Percentiles rank a stretch among this genome's conserved stretches.
Evolutionary conservation across 139 green algal genomes (phyloP).

Genomic region (Monoraphidium neglectum): DNA sequence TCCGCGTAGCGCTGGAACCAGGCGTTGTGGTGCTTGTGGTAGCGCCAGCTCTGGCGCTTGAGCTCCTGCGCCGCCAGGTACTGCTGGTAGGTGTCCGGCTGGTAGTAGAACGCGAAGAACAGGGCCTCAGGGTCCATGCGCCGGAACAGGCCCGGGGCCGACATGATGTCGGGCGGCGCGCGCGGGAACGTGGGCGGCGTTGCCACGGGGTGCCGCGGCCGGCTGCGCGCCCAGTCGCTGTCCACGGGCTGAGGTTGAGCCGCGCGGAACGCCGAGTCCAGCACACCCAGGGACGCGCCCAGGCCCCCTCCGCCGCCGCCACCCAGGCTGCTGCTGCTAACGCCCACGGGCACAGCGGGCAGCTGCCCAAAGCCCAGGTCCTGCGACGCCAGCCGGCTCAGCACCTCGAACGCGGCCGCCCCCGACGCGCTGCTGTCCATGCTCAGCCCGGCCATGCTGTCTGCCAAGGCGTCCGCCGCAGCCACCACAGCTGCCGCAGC

Average conservation of each 20-base stretch:
- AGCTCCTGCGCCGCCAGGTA: conserved; percentile 92
- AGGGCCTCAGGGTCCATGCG: conserved; percentile 94
- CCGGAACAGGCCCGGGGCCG: conserved; percentile 88
- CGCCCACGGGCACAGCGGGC: background rate
- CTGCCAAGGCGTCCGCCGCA: background rate
- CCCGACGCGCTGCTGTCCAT: conserved; percentile 11
- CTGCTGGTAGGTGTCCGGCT: conserved; percentile 88
- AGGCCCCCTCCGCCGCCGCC: background rate
- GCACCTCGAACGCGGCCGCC: conserved; percentile 11
- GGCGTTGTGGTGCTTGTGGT: conserved; percentile 92
- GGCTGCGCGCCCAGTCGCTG: conserved; percentile 52
- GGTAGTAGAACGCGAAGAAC: conserved; percentile 99
- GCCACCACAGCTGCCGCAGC: background rate
- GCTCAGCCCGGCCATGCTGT: conserved; percentile 4
- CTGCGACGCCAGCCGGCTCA: conserved; percentile 6
- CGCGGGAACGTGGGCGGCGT: conserved; percentile 75
- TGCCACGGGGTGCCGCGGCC: conserved; percentile 47
- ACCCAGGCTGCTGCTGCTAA: conserved; percentile 2
- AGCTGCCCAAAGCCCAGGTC: conserved; percentile 9
- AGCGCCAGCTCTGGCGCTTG: conserved; percentile 94
- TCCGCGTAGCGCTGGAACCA: conserved; percentile 91
- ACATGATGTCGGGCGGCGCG: conserved; percentile 63
- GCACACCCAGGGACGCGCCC: conserved; percentile 5
- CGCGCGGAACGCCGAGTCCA: conserved; percentile 40
- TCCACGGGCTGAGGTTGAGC: conserved; percentile 76